A percentile compares a stretch with the other conserved stretches of the same genome.
Conservation (phyloP, 1,139 yeast genomes). For the Magnusiomyces tetraspermus region DNA sequence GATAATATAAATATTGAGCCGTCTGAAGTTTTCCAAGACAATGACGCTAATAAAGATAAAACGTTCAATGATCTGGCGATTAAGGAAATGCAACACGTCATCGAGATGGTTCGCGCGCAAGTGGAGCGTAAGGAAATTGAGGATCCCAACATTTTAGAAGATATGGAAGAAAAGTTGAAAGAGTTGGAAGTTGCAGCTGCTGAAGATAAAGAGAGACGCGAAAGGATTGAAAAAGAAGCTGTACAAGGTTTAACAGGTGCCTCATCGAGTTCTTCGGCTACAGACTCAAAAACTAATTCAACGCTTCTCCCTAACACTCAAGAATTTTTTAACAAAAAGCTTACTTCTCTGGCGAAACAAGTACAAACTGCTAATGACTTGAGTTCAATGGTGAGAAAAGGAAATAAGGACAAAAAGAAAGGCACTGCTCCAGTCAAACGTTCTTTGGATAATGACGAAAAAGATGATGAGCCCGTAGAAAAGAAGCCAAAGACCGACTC, state of each 20-base stretch:
- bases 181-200: not conserved
- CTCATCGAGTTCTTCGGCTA: not conserved
- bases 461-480: not conserved
- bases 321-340: not conserved
- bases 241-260: not conserved
- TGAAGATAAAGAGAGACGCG: not conserved
- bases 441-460: not conserved
- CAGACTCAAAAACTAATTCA: not conserved
- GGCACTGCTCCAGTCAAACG: not conserved
- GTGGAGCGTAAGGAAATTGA: not conserved
- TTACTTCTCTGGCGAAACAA: too few relatives aligned
- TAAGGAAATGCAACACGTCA: constrained; percentile 45
- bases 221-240: not conserved
- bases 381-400: not conserved
- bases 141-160: not conserved
- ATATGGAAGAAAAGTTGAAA: not conserved
- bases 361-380: constrained; percentile 1
- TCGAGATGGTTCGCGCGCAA: constrained; percentile 48
- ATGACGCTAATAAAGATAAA: constrained; percentile 39
- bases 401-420: constrained; percentile 1
- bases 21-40: constrained; percentile 27
- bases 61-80: constrained; percentile 48
- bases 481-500: not conserved
- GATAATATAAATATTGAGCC: constrained; percentile 35
- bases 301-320: not conserved